Percentiles rank a stretch among this genome's conserved stretches.
Evolutionary conservation across 1,284 basidiomycete species (phyloP).

Genomic region (Mycena sp.): DNA sequence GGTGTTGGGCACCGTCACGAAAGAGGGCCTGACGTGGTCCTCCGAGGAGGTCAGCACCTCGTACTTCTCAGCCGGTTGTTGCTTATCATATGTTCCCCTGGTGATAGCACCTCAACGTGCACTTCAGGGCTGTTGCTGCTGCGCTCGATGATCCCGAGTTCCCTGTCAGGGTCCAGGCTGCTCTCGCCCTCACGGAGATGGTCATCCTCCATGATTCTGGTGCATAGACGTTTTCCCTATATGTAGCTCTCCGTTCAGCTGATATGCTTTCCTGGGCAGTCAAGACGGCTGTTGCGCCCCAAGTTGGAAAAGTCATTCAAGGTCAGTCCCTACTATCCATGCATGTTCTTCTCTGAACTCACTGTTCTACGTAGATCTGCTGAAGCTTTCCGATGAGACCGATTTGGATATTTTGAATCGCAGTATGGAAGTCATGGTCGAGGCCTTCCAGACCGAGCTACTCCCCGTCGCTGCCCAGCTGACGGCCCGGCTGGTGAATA

Average conservation of each 20-base stretch:
- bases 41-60: conserved; percentile 62
- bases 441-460: conserved; percentile 86
- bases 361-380: conserved; percentile 62
- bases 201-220: conserved; percentile 73
- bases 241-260: conserved; percentile 1
- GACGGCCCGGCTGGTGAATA: conserved; percentile 76
- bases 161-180: conserved; percentile 88
- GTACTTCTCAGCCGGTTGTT: not conserved
- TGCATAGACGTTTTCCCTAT: conserved; percentile 41
- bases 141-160: conserved; percentile 81
- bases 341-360: not conserved
- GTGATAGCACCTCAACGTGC: conserved; percentile 65
- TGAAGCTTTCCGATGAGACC: conserved; percentile 90
- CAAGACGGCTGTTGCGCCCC: conserved; percentile 75
- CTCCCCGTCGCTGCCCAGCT: conserved; percentile 89
- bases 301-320: conserved; percentile 89
- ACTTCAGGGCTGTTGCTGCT: conserved; percentile 69
- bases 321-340: conserved; percentile 55
- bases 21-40: conserved; percentile 72
- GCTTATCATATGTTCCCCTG: not conserved
- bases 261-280: conserved; percentile 52
- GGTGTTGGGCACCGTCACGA: conserved; percentile 78
- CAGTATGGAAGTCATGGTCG: conserved; percentile 88
- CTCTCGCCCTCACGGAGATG: conserved; percentile 83
- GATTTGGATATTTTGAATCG: conserved; percentile 88